Percentiles rank a stretch among this genome's conserved stretches.
Conservation (phyloP, 2,329 filamentous ascomycete genomes). For the Graphium sp. region DNA sequence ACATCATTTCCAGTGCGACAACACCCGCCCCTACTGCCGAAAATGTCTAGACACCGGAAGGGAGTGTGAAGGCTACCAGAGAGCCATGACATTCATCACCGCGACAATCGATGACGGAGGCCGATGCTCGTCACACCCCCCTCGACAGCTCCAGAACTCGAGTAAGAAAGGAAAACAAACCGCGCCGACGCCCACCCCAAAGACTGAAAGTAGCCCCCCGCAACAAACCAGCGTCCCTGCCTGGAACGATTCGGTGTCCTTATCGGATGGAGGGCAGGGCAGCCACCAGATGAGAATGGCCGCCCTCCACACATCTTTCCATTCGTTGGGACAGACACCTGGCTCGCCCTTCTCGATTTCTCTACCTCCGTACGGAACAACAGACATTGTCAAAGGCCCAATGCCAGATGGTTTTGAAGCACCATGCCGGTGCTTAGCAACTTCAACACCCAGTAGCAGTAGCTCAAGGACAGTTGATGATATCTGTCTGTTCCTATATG, state of each 20-base stretch:
- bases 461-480: too few relatives aligned
- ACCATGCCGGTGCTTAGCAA: too few relatives aligned
- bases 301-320: too few relatives aligned
- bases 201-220: constrained; percentile 7
- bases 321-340: too few relatives aligned
- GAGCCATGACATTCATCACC: constrained; percentile 46
- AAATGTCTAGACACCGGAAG: constrained; percentile 42
- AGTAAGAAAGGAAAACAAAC: constrained; percentile 16
- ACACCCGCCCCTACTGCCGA: constrained; percentile 39
- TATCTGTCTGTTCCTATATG: too few relatives aligned
- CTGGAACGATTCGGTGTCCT: constrained; percentile 28
- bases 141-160: constrained; percentile 14
- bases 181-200: constrained; percentile 8
- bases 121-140: constrained; percentile 38
- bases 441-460: too few relatives aligned
- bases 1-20: constrained; percentile 33
- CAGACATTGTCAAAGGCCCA: too few relatives aligned
- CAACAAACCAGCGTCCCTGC: constrained; percentile 27
- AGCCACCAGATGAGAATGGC: too few relatives aligned
- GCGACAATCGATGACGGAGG: constrained; percentile 37
- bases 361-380: too few relatives aligned
- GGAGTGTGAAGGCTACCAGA: constrained; percentile 44
- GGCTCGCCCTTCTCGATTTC: too few relatives aligned
- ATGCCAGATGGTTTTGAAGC: too few relatives aligned
- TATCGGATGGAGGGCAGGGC: too few relatives aligned